These are phyloP conservation scores for Nakaseomyces glabratus DNA, from an alignment of 1,139 yeast genomes.

Conservation along the genomic window DNA sequence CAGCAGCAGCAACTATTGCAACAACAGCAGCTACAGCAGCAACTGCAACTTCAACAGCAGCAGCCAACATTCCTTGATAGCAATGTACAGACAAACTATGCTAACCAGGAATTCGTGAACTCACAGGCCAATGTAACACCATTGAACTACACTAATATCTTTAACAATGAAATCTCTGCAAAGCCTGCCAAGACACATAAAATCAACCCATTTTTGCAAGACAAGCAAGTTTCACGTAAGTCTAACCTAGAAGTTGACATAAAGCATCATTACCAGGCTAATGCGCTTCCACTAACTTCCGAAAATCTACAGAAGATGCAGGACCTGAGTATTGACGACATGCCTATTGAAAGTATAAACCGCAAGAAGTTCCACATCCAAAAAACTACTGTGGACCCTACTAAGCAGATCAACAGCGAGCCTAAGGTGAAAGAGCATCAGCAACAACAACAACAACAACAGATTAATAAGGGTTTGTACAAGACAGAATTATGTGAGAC, in stretches of 20 bases:
- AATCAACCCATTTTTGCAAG: too few species aligned
- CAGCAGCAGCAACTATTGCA: slow-evolving; percentile 3
- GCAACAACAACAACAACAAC: slow-evolving; percentile 9
- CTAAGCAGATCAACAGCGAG: slow-evolving; percentile 5
- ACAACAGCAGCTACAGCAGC: neutral
- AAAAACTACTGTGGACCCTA: slow-evolving; percentile 10
- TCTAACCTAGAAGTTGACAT: slow-evolving; percentile 20
- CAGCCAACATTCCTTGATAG: neutral
- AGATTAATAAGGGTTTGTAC: slow-evolving; percentile 63
- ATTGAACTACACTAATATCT: too few species aligned
- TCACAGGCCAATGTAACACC: too few species aligned
- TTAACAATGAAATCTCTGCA: too few species aligned
- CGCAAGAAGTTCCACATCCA: slow-evolving; percentile 10
- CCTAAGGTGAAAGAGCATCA: neutral
- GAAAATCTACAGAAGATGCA: slow-evolving; percentile 18
- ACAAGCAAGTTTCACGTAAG: too few species aligned
- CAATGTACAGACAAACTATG: too few species aligned
- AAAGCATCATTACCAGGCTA: slow-evolving; percentile 16
- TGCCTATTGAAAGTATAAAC: slow-evolving; percentile 4
- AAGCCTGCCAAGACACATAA: too few species aligned
- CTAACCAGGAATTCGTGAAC: too few species aligned
- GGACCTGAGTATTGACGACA: slow-evolving; percentile 8
- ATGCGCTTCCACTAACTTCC: slow-evolving; percentile 19
- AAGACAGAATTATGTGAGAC: slow-evolving; percentile 87
- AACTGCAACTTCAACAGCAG: neutral